Base-by-base conservation (phyloP, 139 green algal species). In the Astrephomene gubernaculifera region DNA sequence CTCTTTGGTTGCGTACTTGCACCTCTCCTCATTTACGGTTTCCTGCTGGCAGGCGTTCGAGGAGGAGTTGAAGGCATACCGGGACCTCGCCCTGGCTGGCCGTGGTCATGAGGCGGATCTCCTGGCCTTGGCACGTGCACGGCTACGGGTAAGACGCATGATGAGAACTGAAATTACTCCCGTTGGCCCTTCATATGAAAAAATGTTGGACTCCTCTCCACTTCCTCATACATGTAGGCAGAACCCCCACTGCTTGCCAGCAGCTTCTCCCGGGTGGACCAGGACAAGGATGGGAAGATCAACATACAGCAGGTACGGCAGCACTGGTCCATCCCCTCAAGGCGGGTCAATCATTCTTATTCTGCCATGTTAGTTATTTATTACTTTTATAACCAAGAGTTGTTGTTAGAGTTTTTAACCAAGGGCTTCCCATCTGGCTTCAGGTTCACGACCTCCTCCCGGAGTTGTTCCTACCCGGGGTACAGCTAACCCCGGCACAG, bases 71-170 rank as follows among this genome's bases (percentile, higher is more conserved):
- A 49, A 49, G 22, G 79, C 65, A 12, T 57, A 78, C 65, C 1
- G 29, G 49, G 45, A 63, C 19, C 76, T 63, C 5, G 39, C 8
- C 0, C 52, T 35, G 14, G 1, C 22, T 2, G 73, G 73, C 12
- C 54, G 35, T 19, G 53, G 17, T 8, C 2, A 2, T 2, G 52
- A 81, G 5, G 44, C 45, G 14, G 79, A 86, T 38, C 45, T 86
- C 25, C 78, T 86, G 29, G 44, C 45, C 0, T 35, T 86, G 25
- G 41, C 78, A 36, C 70, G 79, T 5, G 65, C 79, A 6, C 35
- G 65, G 5, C 35, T 78, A 0, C 22, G 54, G 63, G 78, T 84
- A 31, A 72, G 71, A 27, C n/a, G 63, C 63, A 0, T 57, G 49
- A 57, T 25, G 49, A 12, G 14, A 12, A 57, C 49, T 12, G 49